These are phyloP conservation scores for Pelargonium cotyledonis DNA, from an alignment of 441 rosid species.

Conservation along the genomic window DNA sequence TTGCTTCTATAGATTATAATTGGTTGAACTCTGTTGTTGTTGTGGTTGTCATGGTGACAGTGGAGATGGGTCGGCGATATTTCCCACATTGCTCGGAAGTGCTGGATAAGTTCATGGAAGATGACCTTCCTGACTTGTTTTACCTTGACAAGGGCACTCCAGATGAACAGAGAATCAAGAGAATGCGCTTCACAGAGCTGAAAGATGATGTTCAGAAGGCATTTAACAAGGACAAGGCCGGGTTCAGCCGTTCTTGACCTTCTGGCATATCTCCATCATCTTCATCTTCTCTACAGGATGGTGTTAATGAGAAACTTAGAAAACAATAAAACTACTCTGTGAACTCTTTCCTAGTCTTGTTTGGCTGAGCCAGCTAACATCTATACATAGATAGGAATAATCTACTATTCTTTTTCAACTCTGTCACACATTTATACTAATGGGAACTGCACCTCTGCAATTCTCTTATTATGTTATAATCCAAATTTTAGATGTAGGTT, in stretches of 20 bases:
- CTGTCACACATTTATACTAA: too few species aligned
- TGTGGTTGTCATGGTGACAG: slow-evolving; percentile 30
- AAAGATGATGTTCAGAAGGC: slow-evolving; percentile 73
- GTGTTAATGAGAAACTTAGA: slow-evolving; percentile 21
- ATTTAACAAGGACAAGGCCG: slow-evolving; percentile 73
- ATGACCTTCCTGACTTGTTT: slow-evolving; percentile 67
- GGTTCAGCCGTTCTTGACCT: slow-evolving; percentile 22
- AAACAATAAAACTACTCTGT: slow-evolving; percentile 16
- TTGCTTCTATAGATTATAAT: too few species aligned
- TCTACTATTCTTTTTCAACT: too few species aligned
- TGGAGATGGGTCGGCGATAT: slow-evolving; percentile 74
- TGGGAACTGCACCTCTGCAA: too few species aligned
- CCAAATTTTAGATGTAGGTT: background rate
- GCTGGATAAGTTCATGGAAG: slow-evolving; percentile 80
- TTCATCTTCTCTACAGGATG: slow-evolving; percentile 37
- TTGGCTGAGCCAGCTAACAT: too few species aligned
- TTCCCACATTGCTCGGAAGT: slow-evolving; percentile 44
- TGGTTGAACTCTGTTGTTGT: background rate
- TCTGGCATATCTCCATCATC: slow-evolving; percentile 51
- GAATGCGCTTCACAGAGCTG: slow-evolving; percentile 66
- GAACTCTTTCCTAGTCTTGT: too few species aligned
- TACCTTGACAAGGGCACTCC: slow-evolving; percentile 57
- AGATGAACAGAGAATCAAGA: slow-evolving; percentile 57
- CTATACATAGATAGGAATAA: too few species aligned
- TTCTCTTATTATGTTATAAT: background rate